phyloP scores from a whole-genome alignment of 202 grass and related monocot genomes.

The Schoenoplectus tabernaemontani region DNA sequence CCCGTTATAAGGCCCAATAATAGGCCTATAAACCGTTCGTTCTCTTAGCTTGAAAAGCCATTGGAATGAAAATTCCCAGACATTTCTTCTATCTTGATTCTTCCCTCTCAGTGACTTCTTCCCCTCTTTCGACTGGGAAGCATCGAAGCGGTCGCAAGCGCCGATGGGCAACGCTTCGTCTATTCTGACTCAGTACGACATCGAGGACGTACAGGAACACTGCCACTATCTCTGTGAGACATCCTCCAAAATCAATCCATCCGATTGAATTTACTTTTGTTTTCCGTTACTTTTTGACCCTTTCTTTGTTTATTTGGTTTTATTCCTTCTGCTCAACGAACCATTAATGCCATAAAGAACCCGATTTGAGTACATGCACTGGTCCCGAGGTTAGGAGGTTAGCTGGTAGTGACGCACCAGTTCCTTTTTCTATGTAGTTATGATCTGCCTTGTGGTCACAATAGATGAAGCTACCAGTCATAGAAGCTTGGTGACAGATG shows the following conservation, averaged over 20 bases:
- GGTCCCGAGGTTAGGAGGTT: background rate
- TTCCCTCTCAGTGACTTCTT: background rate
- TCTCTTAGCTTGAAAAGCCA: too few species aligned
- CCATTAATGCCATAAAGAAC: background rate
- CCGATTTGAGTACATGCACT: background rate
- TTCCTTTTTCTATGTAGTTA: background rate
- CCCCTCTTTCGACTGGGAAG: background rate
- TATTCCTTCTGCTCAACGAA: background rate
- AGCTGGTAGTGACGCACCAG: background rate
- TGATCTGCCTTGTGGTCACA: background rate
- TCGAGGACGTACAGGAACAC: constrained; percentile 79
- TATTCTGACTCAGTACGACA: constrained; percentile 83
- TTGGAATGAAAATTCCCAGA: background rate
- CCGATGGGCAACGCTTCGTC: constrained; percentile 75
- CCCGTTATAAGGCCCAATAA: too few species aligned
- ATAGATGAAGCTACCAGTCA: background rate
- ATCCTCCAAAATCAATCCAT: background rate
- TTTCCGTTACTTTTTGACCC: too few species aligned
- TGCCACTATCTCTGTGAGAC: constrained; percentile 57
- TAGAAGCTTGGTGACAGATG: background rate
- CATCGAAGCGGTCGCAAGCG: background rate
- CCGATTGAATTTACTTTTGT: background rate
- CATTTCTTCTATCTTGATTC: background rate
- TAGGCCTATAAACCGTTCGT: too few species aligned
- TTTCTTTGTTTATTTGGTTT: background rate